Evolutionary conservation across 768 basidiomycete genomes (phyloP).

Genomic region (Serendipita sp.): DNA sequence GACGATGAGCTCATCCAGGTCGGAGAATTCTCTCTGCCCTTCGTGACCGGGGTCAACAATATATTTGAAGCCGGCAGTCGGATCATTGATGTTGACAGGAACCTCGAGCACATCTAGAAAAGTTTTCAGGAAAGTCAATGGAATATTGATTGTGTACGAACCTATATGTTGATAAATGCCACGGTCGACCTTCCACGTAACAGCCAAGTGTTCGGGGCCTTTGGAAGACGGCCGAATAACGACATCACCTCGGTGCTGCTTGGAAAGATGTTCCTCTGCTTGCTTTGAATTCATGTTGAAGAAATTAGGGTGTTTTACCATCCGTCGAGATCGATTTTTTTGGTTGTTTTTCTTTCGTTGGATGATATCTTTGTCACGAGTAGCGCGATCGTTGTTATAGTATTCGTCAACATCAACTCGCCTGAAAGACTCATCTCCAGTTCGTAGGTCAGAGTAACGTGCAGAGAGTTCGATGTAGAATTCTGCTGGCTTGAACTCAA

Average conservation of each 20-base stretch:
- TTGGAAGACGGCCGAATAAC: slow-evolving; percentile 94
- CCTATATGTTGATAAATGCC: slow-evolving; percentile 93
- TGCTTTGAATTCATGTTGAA: slow-evolving; percentile 83
- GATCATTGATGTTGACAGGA: slow-evolving; percentile 58
- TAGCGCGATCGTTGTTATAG: slow-evolving; percentile 50
- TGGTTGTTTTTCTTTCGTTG: slow-evolving; percentile 75
- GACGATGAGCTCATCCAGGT: slow-evolving; percentile 92
- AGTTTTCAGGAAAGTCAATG: neutral
- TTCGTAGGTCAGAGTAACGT: slow-evolving; percentile 40
- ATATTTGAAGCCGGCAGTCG: slow-evolving; percentile 44
- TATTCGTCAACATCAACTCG: slow-evolving; percentile 36
- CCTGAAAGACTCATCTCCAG: slow-evolving; percentile 47
- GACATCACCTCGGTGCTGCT: slow-evolving; percentile 87
- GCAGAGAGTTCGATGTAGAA: slow-evolving; percentile 64
- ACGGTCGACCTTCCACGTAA: slow-evolving; percentile 98
- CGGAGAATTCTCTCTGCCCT: slow-evolving; percentile 58
- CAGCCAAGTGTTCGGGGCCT: slow-evolving; percentile 80
- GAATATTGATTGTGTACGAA: slow-evolving; percentile 22
- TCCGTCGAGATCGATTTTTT: slow-evolving; percentile 58
- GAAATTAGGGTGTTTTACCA: slow-evolving; percentile 97
- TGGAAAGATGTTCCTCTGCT: slow-evolving; percentile 77
- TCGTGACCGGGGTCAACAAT: slow-evolving; percentile 35
- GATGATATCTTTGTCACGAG: slow-evolving; percentile 54
- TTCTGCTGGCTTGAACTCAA: slow-evolving; percentile 46
- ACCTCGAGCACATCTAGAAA: slow-evolving; percentile 59